Evolutionary conservation across 768 basidiomycete species (phyloP).

Genomic region (Psilocybe azurescens): DNA sequence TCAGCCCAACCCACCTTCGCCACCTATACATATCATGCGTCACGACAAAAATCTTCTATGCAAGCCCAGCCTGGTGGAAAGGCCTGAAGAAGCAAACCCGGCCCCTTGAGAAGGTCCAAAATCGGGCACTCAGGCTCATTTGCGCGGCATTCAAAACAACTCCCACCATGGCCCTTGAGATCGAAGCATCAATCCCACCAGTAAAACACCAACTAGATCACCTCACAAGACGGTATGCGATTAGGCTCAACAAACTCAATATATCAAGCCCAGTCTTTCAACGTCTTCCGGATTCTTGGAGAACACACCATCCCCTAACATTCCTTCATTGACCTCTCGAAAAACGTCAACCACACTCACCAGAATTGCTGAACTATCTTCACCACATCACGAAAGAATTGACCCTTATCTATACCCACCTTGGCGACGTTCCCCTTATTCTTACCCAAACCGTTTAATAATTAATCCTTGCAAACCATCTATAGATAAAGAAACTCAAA

Average conservation of each 20-base stretch:
- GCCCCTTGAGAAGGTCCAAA: conserved; percentile 32
- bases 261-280: conserved; percentile 24
- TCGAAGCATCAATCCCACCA: too few relatives aligned
- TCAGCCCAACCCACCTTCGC: conserved; percentile 32
- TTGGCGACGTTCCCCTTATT: conserved; percentile 20
- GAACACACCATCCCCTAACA: conserved; percentile 7
- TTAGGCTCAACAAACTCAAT: conserved; percentile 30
- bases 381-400: conserved; percentile 21
- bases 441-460: conserved; percentile 9
- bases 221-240: conserved; percentile 12
- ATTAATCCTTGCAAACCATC: conserved; percentile 1
- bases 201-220: conserved; percentile 20
- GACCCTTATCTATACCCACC: conserved; percentile 26
- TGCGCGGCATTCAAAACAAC: conserved; percentile 39
- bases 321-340: conserved; percentile 14
- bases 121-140: conserved; percentile 31
- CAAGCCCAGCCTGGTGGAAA: conserved; percentile 37
- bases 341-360: conserved; percentile 18
- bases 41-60: conserved; percentile 38
- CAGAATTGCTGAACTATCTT: conserved; percentile 17
- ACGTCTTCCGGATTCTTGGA: conserved; percentile 22
- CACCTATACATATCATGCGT: conserved; percentile 35
- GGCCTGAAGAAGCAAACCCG: conserved; percentile 27
- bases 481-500: conserved; percentile 3
- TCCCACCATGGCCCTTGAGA: conserved; percentile 32